Conservation (phyloP, 768 basidiomycete species). For the Neoboletus brunneissimus region DNA sequence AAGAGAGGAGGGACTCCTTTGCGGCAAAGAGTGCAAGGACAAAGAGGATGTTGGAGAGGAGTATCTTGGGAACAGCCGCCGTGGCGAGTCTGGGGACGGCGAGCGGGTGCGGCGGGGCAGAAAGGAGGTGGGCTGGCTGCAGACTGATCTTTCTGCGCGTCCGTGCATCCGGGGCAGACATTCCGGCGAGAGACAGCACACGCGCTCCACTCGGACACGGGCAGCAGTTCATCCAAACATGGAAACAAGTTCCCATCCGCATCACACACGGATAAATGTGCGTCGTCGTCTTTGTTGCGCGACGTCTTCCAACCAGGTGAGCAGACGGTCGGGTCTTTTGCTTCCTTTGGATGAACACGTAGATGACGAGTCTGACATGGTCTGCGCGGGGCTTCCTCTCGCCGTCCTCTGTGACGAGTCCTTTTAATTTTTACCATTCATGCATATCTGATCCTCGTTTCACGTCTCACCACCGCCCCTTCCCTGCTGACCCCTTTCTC, state of each 20-base stretch:
- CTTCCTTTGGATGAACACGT: slow-evolving; percentile 42
- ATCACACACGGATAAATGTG: slow-evolving; percentile 1
- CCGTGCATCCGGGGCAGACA: slow-evolving; percentile 67
- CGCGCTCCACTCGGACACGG: no score
- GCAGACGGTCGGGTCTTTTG: slow-evolving; percentile 4
- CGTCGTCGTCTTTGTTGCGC: neutral
- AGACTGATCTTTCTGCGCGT: slow-evolving; percentile 63
- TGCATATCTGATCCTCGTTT: slow-evolving; percentile 71
- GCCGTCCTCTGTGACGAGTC: slow-evolving; percentile 59
- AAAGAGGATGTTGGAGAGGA: slow-evolving; percentile 61
- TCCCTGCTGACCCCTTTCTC: slow-evolving; percentile 7
- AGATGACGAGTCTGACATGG: slow-evolving; percentile 85
- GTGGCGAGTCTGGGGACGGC: slow-evolving; percentile 45
- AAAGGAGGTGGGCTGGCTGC: slow-evolving; percentile 52
- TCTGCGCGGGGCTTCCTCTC: slow-evolving; percentile 59
- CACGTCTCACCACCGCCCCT: neutral
- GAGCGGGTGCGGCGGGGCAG: slow-evolving; percentile 25
- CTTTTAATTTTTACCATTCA: slow-evolving; percentile 78
- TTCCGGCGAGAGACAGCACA: no score
- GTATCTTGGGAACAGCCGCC: slow-evolving; percentile 51
- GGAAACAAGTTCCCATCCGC: slow-evolving; percentile 21
- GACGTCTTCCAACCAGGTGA: slow-evolving; percentile 17
- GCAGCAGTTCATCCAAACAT: slow-evolving; percentile 11
- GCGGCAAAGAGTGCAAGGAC: slow-evolving; percentile 59
- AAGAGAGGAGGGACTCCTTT: slow-evolving; percentile 64